phyloP scores from a whole-genome alignment of 306 rosid genomes.

The Purshia tridentata region DNA sequence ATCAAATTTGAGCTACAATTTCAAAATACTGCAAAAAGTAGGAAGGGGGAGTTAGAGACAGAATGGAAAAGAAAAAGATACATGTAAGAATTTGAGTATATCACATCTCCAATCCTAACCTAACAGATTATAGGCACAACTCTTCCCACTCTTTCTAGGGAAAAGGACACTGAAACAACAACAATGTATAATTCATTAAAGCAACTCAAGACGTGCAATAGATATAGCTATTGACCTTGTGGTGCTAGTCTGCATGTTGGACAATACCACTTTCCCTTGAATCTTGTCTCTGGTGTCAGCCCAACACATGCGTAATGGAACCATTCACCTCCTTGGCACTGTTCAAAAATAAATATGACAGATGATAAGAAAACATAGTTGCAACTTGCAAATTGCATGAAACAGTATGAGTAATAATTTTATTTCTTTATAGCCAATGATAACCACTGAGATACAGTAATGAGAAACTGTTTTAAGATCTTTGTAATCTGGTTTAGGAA shows the following conservation, averaged over 20 bases:
- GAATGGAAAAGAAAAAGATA: neutral
- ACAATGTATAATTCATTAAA: slow-evolving; percentile 4
- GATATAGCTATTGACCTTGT: slow-evolving; percentile 40
- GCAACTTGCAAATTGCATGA: neutral
- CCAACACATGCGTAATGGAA: slow-evolving; percentile 96
- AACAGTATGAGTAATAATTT: neutral
- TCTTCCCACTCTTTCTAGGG: neutral
- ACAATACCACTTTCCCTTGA: slow-evolving; percentile 98
- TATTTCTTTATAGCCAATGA: neutral
- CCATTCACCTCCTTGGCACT: slow-evolving; percentile 99
- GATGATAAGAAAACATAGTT: neutral
- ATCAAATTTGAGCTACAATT: neutral
- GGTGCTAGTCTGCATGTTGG: slow-evolving; percentile 80
- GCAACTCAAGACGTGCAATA: neutral
- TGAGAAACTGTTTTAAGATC: no score
- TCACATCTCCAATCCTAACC: neutral
- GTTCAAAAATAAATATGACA: slow-evolving; percentile 15
- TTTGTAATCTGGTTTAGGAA: neutral
- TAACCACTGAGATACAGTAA: neutral
- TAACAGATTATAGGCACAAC: neutral
- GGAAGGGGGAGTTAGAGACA: neutral
- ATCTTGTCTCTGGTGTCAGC: slow-evolving; percentile 93
- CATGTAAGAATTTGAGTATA: neutral
- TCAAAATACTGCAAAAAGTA: neutral
- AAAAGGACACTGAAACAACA: slow-evolving; percentile 29